phyloP scores from a whole-genome alignment of 176 grass and related monocot genomes.

The Raddia guianensis region DNA sequence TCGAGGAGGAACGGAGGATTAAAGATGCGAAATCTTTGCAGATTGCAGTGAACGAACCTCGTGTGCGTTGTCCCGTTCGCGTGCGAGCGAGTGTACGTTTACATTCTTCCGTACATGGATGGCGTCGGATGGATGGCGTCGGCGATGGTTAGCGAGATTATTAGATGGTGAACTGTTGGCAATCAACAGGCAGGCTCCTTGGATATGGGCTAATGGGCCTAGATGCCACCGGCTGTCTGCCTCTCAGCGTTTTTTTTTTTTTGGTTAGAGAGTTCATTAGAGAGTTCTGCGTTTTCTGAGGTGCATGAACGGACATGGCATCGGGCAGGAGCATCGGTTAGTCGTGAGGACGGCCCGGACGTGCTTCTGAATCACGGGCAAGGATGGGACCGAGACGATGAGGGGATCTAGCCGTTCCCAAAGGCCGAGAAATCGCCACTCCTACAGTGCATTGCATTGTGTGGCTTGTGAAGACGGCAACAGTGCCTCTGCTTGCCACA shows the following conservation, averaged over 20 bases:
- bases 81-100: no score
- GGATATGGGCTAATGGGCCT: conserved; percentile 13
- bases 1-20: no score
- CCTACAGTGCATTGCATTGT: background rate
- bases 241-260: background rate
- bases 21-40: no score
- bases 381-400: conserved; percentile 23
- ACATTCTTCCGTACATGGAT: conserved; percentile 1
- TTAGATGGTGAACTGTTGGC: background rate
- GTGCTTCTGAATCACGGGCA: conserved; percentile 47
- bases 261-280: background rate
- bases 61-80: no score
- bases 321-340: conserved; percentile 3
- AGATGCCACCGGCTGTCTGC: background rate
- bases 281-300: conserved; percentile 5
- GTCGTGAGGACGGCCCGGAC: background rate
- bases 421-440: conserved; percentile 37
- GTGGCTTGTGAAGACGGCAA: conserved; percentile 43
- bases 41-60: no score
- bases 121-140: background rate
- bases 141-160: background rate
- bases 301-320: conserved; percentile 41
- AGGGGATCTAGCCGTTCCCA: conserved; percentile 19
- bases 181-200: conserved; percentile 37
- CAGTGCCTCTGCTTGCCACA: conserved; percentile 13